phyloP scores from a whole-genome alignment of 2,329 filamentous ascomycete species.

The Botrytis pseudocinerea region DNA sequence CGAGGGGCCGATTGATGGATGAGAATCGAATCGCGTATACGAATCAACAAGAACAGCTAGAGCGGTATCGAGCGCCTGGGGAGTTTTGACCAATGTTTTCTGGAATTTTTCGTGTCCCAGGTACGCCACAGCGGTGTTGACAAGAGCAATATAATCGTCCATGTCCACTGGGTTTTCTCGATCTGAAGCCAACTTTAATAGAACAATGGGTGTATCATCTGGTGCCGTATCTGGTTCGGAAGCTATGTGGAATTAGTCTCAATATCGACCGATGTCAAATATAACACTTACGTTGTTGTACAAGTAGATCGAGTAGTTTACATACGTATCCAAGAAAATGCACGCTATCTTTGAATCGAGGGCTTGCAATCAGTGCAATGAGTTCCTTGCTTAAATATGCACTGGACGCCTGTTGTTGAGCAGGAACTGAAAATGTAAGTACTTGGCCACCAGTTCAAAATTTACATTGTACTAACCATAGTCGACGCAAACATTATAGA shows the following conservation, averaged over 20 bases:
- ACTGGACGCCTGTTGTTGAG: constrained; percentile 56
- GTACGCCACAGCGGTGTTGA: constrained; percentile 56
- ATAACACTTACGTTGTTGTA: constrained; percentile 48
- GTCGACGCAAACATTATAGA: constrained; percentile 64
- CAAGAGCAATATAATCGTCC: constrained; percentile 55
- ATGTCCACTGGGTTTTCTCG: constrained; percentile 47
- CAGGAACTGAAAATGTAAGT: constrained; percentile 45
- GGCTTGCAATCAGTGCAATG: constrained; percentile 51
- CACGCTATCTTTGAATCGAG: constrained; percentile 46
- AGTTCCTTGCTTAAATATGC: constrained; percentile 52
- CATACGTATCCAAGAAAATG: constrained; percentile 54
- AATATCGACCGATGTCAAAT: not conserved
- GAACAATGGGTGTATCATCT: constrained; percentile 51
- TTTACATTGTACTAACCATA: constrained; percentile 51
- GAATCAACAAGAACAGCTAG: constrained; percentile 51
- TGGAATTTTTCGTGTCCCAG: constrained; percentile 56
- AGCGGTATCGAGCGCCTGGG: constrained; percentile 44
- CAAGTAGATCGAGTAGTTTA: constrained; percentile 57
- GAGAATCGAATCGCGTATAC: constrained; percentile 47
- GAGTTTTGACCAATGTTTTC: constrained; percentile 45
- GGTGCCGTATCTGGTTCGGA: constrained; percentile 36
- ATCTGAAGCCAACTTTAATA: constrained; percentile 52
- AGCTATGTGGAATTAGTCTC: constrained; percentile 29
- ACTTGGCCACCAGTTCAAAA: constrained; percentile 27
- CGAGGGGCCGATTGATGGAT: constrained; percentile 32